A percentile compares a stretch with the other conserved stretches of the same genome.
phyloP scores from a whole-genome alignment of 164 flowering plant genomes.

The Nymphaea thermarum region DNA sequence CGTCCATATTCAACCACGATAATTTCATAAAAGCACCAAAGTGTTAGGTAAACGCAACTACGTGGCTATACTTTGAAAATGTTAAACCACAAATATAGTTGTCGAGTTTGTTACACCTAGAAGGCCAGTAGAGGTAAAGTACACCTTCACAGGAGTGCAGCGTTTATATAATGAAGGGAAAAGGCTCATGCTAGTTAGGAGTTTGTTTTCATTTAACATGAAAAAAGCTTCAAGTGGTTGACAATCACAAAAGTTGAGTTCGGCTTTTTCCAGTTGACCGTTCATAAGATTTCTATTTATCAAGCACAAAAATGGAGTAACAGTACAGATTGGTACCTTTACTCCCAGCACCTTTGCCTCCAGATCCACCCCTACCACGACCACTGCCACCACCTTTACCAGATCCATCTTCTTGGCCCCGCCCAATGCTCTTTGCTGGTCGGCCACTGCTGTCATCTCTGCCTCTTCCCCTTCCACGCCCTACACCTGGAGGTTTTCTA shows the following conservation, averaged over 20 bases:
- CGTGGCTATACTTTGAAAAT: no score
- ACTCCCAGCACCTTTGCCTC: constrained; percentile 24
- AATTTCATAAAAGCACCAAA: no score
- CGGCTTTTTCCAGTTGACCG: neutral
- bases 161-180: neutral
- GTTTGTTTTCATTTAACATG: neutral
- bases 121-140: no score
- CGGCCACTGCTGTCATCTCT: constrained; percentile 46
- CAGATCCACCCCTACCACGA: constrained; percentile 35
- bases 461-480: constrained; percentile 72
- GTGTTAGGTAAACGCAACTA: no score
- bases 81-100: no score
- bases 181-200: neutral
- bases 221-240: neutral
- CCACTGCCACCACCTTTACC: constrained; percentile 21
- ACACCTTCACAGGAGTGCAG: neutral
- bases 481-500: constrained; percentile 72
- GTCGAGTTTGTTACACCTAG: no score
- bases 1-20: no score
- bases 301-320: neutral
- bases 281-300: neutral
- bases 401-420: constrained; percentile 45
- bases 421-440: constrained; percentile 34
- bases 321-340: constrained; percentile 7
- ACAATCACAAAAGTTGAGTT: neutral